phyloP scores from a whole-genome alignment of 1,284 basidiomycete genomes.

The Rhizoctonia solani region DNA sequence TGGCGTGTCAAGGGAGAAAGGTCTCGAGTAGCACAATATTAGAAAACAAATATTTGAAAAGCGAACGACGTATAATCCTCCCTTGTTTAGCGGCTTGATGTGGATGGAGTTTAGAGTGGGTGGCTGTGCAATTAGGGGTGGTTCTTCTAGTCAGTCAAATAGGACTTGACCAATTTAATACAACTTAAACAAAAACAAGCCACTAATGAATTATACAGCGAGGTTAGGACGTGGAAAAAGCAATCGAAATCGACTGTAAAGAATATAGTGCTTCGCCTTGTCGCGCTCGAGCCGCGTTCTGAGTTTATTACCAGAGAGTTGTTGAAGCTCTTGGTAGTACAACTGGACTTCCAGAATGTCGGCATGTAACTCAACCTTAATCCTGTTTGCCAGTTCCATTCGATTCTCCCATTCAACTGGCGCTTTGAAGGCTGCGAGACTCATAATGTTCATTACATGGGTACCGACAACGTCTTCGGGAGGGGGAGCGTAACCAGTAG shows the following conservation, averaged over 20 bases:
- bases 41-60: neutral
- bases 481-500: neutral
- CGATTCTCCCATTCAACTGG: slow-evolving; percentile 6
- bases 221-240: slow-evolving; percentile 17
- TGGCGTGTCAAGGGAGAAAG: no score
- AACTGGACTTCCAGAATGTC: slow-evolving; percentile 22
- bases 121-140: neutral
- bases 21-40: neutral
- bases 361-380: slow-evolving; percentile 18
- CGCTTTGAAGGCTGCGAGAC: slow-evolving; percentile 1
- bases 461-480: slow-evolving; percentile 15
- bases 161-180: no score
- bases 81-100: neutral
- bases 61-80: neutral
- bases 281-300: slow-evolving; percentile 15
- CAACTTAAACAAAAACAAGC: no score
- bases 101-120: neutral
- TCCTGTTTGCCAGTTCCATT: slow-evolving; percentile 17
- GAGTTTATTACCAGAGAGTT: slow-evolving; percentile 1
- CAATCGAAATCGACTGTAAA: slow-evolving; percentile 26
- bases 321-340: slow-evolving; percentile 11
- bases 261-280: slow-evolving; percentile 5
- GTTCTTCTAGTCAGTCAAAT: neutral
- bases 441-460: slow-evolving; percentile 6
- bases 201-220: neutral